Evolutionary conservation across 495 filamentous ascomycete species (phyloP).

Genomic region (Podospora appendiculata): DNA sequence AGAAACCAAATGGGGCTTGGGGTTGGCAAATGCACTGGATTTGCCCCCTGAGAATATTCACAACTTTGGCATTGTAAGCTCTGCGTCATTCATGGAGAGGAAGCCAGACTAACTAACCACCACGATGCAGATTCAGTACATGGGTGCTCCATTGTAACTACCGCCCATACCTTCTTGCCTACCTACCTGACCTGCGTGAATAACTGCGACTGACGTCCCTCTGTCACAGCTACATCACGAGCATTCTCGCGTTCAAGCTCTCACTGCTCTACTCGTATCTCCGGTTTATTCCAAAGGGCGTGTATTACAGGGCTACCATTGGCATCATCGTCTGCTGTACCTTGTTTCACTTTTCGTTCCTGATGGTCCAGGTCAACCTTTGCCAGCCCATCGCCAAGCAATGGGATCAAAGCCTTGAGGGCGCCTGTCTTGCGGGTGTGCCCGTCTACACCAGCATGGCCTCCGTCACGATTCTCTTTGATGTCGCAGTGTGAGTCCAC

Average conservation of each 20-base stretch:
- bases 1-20: conserved; percentile 38
- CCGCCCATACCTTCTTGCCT: background rate
- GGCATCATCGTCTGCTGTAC: conserved; percentile 24
- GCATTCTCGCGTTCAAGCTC: conserved; percentile 46
- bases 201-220: background rate
- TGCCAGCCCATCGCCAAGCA: conserved; percentile 40
- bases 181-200: conserved; percentile 4
- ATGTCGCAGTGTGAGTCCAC: conserved; percentile 35
- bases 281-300: conserved; percentile 37
- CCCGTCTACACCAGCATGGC: conserved; percentile 37
- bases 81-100: background rate
- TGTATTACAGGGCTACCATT: conserved; percentile 29
- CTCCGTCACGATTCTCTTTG: conserved; percentile 36
- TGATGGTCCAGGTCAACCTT: conserved; percentile 33
- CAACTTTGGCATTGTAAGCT: conserved; percentile 30
- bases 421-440: conserved; percentile 32
- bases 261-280: conserved; percentile 42
- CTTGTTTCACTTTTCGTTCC: conserved; percentile 26
- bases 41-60: conserved; percentile 27
- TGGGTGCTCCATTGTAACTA: conserved; percentile 33
- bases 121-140: conserved; percentile 25
- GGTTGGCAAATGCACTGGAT: conserved; percentile 20
- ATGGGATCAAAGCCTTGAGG: conserved; percentile 34
- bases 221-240: conserved; percentile 28
- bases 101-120: conserved; percentile 7